Base-by-base conservation (phyloP, 176 grass and related monocot species). In the Phoenix roebelenii region DNA sequence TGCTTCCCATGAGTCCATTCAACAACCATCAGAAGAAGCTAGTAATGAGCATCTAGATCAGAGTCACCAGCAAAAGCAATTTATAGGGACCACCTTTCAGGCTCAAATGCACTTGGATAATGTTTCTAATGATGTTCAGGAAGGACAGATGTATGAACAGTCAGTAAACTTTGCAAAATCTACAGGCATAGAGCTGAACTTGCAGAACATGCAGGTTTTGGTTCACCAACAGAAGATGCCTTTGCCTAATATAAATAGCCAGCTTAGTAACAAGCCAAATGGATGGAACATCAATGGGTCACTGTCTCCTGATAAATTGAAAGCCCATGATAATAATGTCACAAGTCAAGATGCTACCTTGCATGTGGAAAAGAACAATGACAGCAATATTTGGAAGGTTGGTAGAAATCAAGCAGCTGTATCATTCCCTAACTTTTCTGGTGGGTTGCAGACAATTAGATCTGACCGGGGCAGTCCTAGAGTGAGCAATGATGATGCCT, bases 361-460 rank as follows among this genome's bases (percentile, higher is more conserved):
- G 9, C 35, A 44, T 44, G 0, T 44, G 35, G 35, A 44, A 44
- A 44, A 44, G 7, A 44, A 44, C 12, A 3, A 44, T 81, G 64
- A 79, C 23, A 70, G 50, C 7, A 85, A 65, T 68, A 72, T 84
- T 58, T 85, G 81, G 77, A 89, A 76, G 24, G 50, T 59, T 7
- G 72, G 71, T 66, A 71, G 62, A 59, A 80, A 64, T 66, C 74
- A 78, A 76, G 72, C 58, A 19, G 82, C 78, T 82, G 71, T 72
- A 51, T 61, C 59, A 28, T 44, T 44, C 1, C 35, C 35, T 44
- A 44, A 12, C 35, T 44, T 39, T 44, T 44, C 35, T 44, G 60
- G 77, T 59, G 71, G 71, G 54, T 51, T 69, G 77, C 73, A 85
- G 22, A 70, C 67, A 53, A 49, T 84, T 51, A 85, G 75, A 69